Evolutionary conservation across 495 filamentous ascomycete species (phyloP).

Genomic region (Cercophora scortea): DNA sequence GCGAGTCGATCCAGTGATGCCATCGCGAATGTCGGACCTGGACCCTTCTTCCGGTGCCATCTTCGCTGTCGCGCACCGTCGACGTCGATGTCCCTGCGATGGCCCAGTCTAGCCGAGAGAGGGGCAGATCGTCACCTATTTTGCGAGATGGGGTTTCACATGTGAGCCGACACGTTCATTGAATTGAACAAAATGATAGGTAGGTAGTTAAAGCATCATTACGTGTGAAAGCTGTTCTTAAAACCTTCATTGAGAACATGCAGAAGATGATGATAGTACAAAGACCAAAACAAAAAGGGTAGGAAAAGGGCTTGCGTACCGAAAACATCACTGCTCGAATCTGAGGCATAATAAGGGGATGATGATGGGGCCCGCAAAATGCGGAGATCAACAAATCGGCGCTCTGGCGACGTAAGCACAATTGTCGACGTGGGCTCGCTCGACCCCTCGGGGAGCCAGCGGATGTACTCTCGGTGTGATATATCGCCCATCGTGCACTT

Average conservation of each 20-base stretch:
- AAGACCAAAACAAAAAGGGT: neutral
- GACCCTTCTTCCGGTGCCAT: neutral
- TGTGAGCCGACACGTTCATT: neutral
- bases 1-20: conserved; percentile 47
- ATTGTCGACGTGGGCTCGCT: conserved; percentile 37
- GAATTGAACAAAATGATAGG: too few relatives aligned
- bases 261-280: too few relatives aligned
- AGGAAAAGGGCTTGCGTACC: neutral
- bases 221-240: too few relatives aligned
- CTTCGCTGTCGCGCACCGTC: neutral
- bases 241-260: too few relatives aligned
- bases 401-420: conserved; percentile 40
- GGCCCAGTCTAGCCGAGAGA: conserved; percentile 38
- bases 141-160: neutral
- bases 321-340: neutral
- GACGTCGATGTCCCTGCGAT: conserved; percentile 42
- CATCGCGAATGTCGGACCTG: conserved; percentile 28
- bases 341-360: neutral
- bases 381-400: conserved; percentile 46
- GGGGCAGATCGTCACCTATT: conserved; percentile 1
- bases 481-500: conserved; percentile 21
- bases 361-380: conserved; percentile 7
- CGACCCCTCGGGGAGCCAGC: conserved; percentile 32
- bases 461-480: conserved; percentile 32
- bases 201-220: too few relatives aligned